Evolutionary conservation across 208 protist species (phyloP).

Genomic region (Trypanosoma boissoni): DNA sequence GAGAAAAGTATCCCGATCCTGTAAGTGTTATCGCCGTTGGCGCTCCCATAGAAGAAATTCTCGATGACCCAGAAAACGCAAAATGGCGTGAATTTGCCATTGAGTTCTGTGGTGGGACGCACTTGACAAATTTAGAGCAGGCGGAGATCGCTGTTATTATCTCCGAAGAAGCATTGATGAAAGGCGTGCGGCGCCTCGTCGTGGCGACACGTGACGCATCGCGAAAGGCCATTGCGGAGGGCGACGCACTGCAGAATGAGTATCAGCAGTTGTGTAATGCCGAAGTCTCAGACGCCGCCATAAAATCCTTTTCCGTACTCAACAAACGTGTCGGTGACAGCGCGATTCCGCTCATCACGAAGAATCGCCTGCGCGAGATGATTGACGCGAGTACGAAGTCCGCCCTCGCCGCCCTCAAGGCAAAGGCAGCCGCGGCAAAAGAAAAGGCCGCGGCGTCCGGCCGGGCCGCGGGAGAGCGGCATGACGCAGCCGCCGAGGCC

Average conservation of each 20-base stretch:
- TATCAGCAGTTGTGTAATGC: conserved; percentile 36
- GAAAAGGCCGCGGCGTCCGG: conserved; percentile 63
- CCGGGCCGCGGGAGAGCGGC: conserved; percentile 35
- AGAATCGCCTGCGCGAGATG: conserved; percentile 73
- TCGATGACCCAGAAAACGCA: conserved; percentile 85
- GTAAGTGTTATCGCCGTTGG: conserved; percentile 98
- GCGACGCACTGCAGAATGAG: conserved; percentile 50
- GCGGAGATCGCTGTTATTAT: conserved; percentile 91
- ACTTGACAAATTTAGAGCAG: conserved; percentile 86
- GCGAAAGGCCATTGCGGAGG: conserved; percentile 42
- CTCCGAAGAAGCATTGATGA: conserved; percentile 93
- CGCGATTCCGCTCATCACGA: conserved; percentile 62
- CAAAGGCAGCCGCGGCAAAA: conserved; percentile 54
- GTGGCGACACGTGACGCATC: conserved; percentile 73
- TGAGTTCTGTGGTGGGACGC: conserved; percentile 98
- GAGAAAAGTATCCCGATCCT: conserved; percentile 98
- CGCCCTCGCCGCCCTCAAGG: conserved; percentile 70
- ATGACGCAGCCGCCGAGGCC: conserved; percentile 41
- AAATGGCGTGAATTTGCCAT: conserved; percentile 90
- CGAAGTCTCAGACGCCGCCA: conserved; percentile 43
- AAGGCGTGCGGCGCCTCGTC: conserved; percentile 88
- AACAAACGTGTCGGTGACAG: conserved; percentile 90
- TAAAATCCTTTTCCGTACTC: conserved; percentile 88
- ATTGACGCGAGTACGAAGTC: conserved; percentile 82
- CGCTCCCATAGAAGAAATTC: conserved; percentile 80